Evolutionary conservation across 2,329 filamentous ascomycete species (phyloP), one percentile per base, ranked within the genome.

Genomic region (Penicillium sp.): DNA sequence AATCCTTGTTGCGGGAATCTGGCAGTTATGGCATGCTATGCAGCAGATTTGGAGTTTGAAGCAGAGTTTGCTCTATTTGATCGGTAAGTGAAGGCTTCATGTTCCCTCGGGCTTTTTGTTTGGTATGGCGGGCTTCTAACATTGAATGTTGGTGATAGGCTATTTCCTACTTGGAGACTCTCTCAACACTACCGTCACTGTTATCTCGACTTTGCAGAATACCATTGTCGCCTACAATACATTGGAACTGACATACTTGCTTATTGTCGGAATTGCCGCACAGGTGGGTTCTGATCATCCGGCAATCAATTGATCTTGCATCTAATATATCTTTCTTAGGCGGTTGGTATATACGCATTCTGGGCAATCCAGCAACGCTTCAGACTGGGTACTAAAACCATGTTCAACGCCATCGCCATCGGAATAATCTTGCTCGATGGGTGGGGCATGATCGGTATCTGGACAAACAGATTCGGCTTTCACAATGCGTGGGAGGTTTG

Each of bases 101-200:
- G 9, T 11, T 23, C 3, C 35, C 10, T 10, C 13, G 29, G 8
- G 23, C 2, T 2, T 30, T 8, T 26, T 44, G 10, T 2, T 34
- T 14, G 1, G 2, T 30, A 2, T 7, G 10, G 19, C 13, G 49
- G 9, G 27, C 11, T 32, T 38, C 47, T 50, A 27, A 43, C 16
- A 19, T 18, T 3, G 2, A 8, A n/a, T 19, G 10, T 29, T 19
- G 11, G 43, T 9, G 16, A 54, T 58, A 70, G 78, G 79, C 3
- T 89, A 87, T 64, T 88, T 89, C 65, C 74, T 89, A 2, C 79
- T 89, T 0, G 85, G 84, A n/a, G 86, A 89, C 69, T 85, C 82
- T 1, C 75, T 88, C 34, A 88, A 88, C 67, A 89, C 86, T 0
- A 87, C 85, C 0, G 83, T 88, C 5, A 88, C 86, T 0, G 84